Percentiles rank a stretch among this genome's conserved stretches.
Evolutionary conservation across 2,329 filamentous ascomycete genomes (phyloP).

Genomic region (Aspergillus hortae): DNA sequence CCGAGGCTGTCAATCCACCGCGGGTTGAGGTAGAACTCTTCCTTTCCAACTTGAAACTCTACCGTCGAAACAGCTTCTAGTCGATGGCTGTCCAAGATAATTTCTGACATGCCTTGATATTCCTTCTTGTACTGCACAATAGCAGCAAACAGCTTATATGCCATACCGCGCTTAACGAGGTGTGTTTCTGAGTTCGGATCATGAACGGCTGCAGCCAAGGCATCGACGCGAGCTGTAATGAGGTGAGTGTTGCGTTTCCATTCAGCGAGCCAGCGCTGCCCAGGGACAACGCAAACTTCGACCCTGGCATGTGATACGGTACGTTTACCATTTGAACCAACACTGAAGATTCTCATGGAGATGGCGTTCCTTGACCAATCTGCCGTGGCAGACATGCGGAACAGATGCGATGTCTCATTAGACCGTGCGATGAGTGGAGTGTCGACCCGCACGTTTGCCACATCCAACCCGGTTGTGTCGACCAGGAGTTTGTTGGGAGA

Average conservation of each 20-base stretch:
- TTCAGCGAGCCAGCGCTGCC: too few relatives aligned
- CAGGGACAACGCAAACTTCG: background rate
- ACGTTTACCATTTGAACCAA: slow-evolving; percentile 1
- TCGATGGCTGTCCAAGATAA: slow-evolving; percentile 54
- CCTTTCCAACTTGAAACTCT: slow-evolving; percentile 53
- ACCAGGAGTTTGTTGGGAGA: slow-evolving; percentile 25
- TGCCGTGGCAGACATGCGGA: slow-evolving; percentile 5
- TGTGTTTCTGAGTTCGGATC: slow-evolving; percentile 63
- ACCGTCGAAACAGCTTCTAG: slow-evolving; percentile 55
- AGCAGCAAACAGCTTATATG: slow-evolving; percentile 69
- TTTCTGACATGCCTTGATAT: slow-evolving; percentile 57
- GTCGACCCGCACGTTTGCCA: slow-evolving; percentile 64
- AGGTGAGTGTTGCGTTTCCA: slow-evolving; percentile 55
- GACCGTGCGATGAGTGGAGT: slow-evolving; percentile 59
- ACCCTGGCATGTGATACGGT: slow-evolving; percentile 3
- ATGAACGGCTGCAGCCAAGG: slow-evolving; percentile 49
- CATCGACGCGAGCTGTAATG: slow-evolving; percentile 56
- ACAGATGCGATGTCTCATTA: slow-evolving; percentile 2
- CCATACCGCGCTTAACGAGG: slow-evolving; percentile 70
- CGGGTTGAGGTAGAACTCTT: slow-evolving; percentile 56
- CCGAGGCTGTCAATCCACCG: slow-evolving; percentile 59
- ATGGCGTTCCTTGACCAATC: slow-evolving; percentile 2
- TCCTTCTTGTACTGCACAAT: slow-evolving; percentile 56
- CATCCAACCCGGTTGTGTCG: slow-evolving; percentile 51
- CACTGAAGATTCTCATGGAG: slow-evolving; percentile 5